Conservation (phyloP, 2,329 filamentous ascomycete species). For the Aspergillus ochraceus region DNA sequence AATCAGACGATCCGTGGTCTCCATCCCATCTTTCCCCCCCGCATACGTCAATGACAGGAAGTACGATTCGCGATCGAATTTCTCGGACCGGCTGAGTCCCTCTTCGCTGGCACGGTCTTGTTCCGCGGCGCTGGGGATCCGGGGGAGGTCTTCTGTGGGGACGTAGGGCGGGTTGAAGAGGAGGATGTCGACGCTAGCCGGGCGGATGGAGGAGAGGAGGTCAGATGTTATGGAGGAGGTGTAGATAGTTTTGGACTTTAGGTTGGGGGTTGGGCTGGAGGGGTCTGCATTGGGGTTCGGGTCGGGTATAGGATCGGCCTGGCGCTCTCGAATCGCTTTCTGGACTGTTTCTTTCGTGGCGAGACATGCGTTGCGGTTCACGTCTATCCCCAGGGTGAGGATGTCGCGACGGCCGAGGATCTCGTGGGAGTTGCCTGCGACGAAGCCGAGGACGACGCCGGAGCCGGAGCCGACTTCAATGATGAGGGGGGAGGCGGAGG, state of each 20-base stretch:
- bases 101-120: conserved; percentile 18
- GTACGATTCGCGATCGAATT: conserved; percentile 79
- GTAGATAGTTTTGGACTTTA: conserved; percentile 49
- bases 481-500: conserved; percentile 56
- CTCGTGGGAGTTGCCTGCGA: conserved; percentile 68
- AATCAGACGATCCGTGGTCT: conserved; percentile 80
- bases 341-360: conserved; percentile 71
- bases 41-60: conserved; percentile 85
- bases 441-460: conserved; percentile 88
- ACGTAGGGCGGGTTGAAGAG: conserved; percentile 98
- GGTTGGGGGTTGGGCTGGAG: background rate
- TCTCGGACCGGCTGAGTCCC: conserved; percentile 28
- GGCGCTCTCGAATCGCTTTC: conserved; percentile 46
- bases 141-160: conserved; percentile 74
- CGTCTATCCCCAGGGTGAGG: conserved; percentile 75
- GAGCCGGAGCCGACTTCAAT: conserved; percentile 90
- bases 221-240: conserved; percentile 71
- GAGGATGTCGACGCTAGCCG: conserved; percentile 71
- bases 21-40: conserved; percentile 88
- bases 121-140: conserved; percentile 37
- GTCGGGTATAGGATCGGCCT: background rate
- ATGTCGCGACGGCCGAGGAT: conserved; percentile 74
- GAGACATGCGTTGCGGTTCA: conserved; percentile 79
- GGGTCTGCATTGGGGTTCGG: too few relatives aligned
- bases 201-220: conserved; percentile 62